A percentile compares a stretch with the other conserved stretches of the same genome.
phyloP scores from a whole-genome alignment of 768 basidiomycete genomes.

The Filobasidium floriforme region DNA sequence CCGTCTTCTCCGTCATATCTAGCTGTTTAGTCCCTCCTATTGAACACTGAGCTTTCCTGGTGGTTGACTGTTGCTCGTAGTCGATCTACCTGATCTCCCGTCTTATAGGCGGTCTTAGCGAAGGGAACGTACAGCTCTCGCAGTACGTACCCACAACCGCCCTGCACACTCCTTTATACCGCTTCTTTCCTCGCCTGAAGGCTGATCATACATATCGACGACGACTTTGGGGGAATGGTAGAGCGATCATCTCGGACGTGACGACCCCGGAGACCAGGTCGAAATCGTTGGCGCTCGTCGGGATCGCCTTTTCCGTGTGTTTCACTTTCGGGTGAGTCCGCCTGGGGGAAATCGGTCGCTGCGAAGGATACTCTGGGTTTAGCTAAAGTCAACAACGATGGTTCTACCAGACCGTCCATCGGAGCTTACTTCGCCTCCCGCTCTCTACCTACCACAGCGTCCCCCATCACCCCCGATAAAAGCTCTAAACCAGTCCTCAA shows the following conservation, averaged over 20 bases:
- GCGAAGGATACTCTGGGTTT: too few relatives aligned
- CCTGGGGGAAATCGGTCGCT: too few relatives aligned
- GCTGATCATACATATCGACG: neutral
- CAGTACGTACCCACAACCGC: slow-evolving; percentile 57
- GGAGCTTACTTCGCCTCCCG: slow-evolving; percentile 93
- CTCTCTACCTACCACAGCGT: slow-evolving; percentile 56
- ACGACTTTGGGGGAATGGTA: slow-evolving; percentile 42
- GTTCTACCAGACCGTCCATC: slow-evolving; percentile 61
- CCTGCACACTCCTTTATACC: neutral
- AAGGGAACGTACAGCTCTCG: slow-evolving; percentile 94
- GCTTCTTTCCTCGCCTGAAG: neutral
- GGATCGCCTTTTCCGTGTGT: slow-evolving; percentile 92
- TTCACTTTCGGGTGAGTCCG: slow-evolving; percentile 51
- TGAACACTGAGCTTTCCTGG: neutral
- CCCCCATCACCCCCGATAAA: slow-evolving; percentile 32
- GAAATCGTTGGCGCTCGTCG: slow-evolving; percentile 79
- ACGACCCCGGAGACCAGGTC: slow-evolving; percentile 72
- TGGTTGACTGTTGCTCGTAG: slow-evolving; percentile 14
- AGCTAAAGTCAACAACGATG: too few relatives aligned
- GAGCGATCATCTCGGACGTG: slow-evolving; percentile 88
- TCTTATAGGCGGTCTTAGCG: slow-evolving; percentile 83
- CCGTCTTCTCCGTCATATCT: neutral
- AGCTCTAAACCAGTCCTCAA: slow-evolving; percentile 48
- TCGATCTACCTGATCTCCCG: slow-evolving; percentile 78
- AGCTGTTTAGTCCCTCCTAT: neutral